Percentiles rank a stretch among this genome's conserved stretches.
These are phyloP conservation scores for Phialophora expanda DNA, from an alignment of 2,329 filamentous ascomycete genomes.

Conservation along the genomic window DNA sequence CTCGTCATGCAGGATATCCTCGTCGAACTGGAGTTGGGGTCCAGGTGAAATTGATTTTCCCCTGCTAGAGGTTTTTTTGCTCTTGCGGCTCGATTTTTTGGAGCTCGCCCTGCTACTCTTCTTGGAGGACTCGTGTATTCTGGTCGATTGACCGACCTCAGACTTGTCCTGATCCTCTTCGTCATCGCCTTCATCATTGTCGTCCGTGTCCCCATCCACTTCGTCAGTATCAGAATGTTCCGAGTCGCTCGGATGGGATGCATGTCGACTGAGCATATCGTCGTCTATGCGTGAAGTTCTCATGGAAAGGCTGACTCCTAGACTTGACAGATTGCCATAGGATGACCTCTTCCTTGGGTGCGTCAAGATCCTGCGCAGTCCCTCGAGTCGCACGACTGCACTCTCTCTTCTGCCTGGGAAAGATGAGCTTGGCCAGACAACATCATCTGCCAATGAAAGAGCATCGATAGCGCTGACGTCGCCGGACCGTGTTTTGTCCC, in stretches of 20 bases:
- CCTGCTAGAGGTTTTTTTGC: slow-evolving; percentile 14
- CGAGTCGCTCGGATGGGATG: slow-evolving; percentile 54
- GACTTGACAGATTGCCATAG: slow-evolving; percentile 53
- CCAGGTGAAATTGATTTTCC: slow-evolving; percentile 8
- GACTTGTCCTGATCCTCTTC: slow-evolving; percentile 18
- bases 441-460: slow-evolving; percentile 51
- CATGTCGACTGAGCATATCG: slow-evolving; percentile 59
- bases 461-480: slow-evolving; percentile 51
- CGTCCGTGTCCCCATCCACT: slow-evolving; percentile 36
- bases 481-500: slow-evolving; percentile 41
- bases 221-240: slow-evolving; percentile 48
- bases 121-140: slow-evolving; percentile 22
- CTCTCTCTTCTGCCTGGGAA: slow-evolving; percentile 55
- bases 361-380: slow-evolving; percentile 66
- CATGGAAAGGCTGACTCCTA: slow-evolving; percentile 74
- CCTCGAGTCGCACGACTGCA: slow-evolving; percentile 58
- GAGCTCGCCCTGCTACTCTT: slow-evolving; percentile 38
- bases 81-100: slow-evolving; percentile 28
- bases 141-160: background rate
- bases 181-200: slow-evolving; percentile 28
- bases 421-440: slow-evolving; percentile 60
- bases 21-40: slow-evolving; percentile 26
- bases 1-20: slow-evolving; percentile 12
- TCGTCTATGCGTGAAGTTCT: slow-evolving; percentile 73
- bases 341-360: slow-evolving; percentile 61